Percentiles rank a stretch among this genome's conserved stretches.
Evolutionary conservation across 2,329 filamentous ascomycete genomes (phyloP).

Genomic region (Penicillium sp.): DNA sequence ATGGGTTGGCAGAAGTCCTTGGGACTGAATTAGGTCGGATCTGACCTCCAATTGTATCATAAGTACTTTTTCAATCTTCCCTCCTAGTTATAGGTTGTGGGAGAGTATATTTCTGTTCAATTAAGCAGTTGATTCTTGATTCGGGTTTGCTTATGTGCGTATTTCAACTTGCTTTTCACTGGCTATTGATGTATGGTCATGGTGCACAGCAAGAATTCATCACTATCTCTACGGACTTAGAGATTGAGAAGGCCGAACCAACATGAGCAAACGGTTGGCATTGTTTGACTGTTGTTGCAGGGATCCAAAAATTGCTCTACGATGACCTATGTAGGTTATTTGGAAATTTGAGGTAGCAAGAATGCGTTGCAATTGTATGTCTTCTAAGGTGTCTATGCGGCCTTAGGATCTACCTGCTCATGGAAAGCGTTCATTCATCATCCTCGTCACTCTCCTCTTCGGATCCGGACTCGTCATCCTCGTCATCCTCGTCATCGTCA

Average conservation of each 20-base stretch:
- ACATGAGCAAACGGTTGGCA: too few species aligned
- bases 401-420: slow-evolving; percentile 11
- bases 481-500: slow-evolving; percentile 52
- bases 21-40: slow-evolving; percentile 8
- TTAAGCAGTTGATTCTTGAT: slow-evolving; percentile 2
- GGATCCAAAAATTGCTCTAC: neutral
- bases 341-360: neutral
- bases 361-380: slow-evolving; percentile 8
- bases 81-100: neutral
- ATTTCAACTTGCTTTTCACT: neutral
- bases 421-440: slow-evolving; percentile 27
- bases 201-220: too few species aligned
- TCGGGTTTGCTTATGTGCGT: neutral
- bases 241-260: too few species aligned
- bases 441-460: slow-evolving; percentile 47
- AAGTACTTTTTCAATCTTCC: slow-evolving; percentile 14
- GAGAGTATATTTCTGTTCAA: neutral
- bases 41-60: slow-evolving; percentile 21
- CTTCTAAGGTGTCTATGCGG: neutral
- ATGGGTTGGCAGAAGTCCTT: neutral
- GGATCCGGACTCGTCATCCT: slow-evolving; percentile 46
- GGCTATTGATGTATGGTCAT: too few species aligned
- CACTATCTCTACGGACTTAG: too few species aligned
- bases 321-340: neutral
- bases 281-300: too few species aligned